A percentile compares a stretch with the other conserved stretches of the same genome.
These are phyloP conservation scores for Trametes versicolor DNA, from an alignment of 1,284 basidiomycete genomes.

Conservation along the genomic window DNA sequence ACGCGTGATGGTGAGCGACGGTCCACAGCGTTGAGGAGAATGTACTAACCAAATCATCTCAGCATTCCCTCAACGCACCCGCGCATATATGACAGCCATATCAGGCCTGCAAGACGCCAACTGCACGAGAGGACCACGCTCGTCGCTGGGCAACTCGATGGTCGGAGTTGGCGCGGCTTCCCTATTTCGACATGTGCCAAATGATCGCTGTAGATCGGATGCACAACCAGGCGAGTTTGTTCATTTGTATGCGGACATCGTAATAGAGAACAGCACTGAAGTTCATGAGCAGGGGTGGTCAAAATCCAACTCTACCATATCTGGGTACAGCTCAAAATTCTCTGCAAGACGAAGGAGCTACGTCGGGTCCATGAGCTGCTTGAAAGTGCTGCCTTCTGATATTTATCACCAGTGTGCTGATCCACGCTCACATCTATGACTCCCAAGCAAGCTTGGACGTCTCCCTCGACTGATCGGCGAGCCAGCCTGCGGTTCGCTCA, in stretches of 20 bases:
- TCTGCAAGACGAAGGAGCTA: conserved; percentile 7
- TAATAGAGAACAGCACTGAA: no score
- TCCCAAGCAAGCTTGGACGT: conserved; percentile 39
- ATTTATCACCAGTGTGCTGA: neutral
- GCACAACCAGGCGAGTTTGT: conserved; percentile 41
- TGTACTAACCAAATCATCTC: neutral
- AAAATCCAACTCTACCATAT: conserved; percentile 46
- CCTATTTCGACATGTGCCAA: conserved; percentile 41
- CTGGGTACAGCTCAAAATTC: conserved; percentile 10
- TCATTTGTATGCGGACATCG: no score
- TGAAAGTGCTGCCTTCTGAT: no score
- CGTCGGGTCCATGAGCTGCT: neutral
- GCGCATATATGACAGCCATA: conserved; percentile 18
- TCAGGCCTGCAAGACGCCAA: conserved; percentile 10
- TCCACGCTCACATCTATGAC: conserved; percentile 24
- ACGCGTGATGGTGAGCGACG: conserved; percentile 23
- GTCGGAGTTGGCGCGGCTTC: conserved; percentile 39
- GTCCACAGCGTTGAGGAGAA: neutral
- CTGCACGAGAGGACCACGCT: conserved; percentile 34
- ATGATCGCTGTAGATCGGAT: conserved; percentile 45
- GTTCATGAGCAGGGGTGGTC: conserved; percentile 39
- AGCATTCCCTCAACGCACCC: conserved; percentile 30
- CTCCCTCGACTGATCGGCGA: conserved; percentile 45
- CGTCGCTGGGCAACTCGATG: conserved; percentile 34
- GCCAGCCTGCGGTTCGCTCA: conserved; percentile 47